Base-by-base conservation (phyloP, 306 rosid species). In the Cicer cuneatum region DNA sequence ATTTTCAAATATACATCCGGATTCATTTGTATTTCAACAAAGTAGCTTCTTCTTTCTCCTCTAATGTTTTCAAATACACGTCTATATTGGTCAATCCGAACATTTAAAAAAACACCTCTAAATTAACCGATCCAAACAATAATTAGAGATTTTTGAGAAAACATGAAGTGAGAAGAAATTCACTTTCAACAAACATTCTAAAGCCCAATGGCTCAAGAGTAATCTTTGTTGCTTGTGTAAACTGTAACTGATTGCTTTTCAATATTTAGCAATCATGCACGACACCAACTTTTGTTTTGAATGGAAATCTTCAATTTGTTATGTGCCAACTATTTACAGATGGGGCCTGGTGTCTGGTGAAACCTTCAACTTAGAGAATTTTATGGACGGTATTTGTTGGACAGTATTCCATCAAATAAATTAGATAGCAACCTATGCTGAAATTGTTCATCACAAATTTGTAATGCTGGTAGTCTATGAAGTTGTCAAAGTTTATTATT, bases 341-440 rank as follows among this genome's bases (percentile, higher is more conserved):
- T 48, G 70, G 83, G 80, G n/a, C 84, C 48, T 29, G 16, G 76
- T 76, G 73, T 71, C 73, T 18, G 14, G 69, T 54, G 65, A 69
- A 67, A 19, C 53, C 73, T 68, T 53, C 37, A 19, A 15, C 57
- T 47, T 12, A 16, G 47, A 24, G 59, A 41, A 64, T 21, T 54
- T 66, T 58, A 59, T 67, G 66, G 79, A 48, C 42, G 33, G 29
- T 56, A 39, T 59, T 58, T 47, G 45, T 13, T 52, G 54, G 68
- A 61, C 72, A 52, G 66, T n/a, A 33, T 72, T 10, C 41, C 58
- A 70, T 53, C 42, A 37, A 61, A 74, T 68, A 54, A 74, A 29
- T 69, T 75, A 47, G 85, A 81, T 35, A 47, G 75, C 16, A 74
- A 76, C 78, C 66, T 49, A 7, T 76, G 74, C 78, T 52, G 47